These are phyloP conservation scores for Hyphodiscus sp. DNA, from an alignment of 2,329 filamentous ascomycete species.

Conservation along the genomic window DNA sequence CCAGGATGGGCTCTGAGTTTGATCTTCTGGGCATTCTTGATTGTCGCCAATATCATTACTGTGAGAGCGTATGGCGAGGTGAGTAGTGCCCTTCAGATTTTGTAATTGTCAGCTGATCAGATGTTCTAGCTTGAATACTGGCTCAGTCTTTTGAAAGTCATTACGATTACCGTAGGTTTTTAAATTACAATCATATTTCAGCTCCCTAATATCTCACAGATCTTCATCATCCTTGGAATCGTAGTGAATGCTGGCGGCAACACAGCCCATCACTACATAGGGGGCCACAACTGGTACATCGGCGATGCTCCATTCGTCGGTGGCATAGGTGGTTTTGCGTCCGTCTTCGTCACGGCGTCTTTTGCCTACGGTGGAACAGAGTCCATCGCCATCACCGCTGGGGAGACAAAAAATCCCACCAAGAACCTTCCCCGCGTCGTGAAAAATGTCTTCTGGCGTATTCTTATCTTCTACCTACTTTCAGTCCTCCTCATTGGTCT, in stretches of 20 bases:
- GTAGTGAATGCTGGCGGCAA: conserved; percentile 54
- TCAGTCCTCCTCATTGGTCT: conserved; percentile 50
- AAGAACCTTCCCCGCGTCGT: conserved; percentile 56
- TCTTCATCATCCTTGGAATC: conserved; percentile 59
- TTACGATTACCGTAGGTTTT: conserved; percentile 41
- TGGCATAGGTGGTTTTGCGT: conserved; percentile 59
- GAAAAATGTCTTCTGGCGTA: conserved; percentile 59
- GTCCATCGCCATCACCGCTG: conserved; percentile 59
- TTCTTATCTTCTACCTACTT: conserved; percentile 39
- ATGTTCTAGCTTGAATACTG: conserved; percentile 44
- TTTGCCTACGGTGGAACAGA: conserved; percentile 60
- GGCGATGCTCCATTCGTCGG: conserved; percentile 58
- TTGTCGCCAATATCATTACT: conserved; percentile 45
- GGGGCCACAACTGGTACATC: conserved; percentile 50
- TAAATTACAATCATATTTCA: not conserved
- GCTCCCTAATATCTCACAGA: conserved; percentile 25
- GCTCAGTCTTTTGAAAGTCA: conserved; percentile 48
- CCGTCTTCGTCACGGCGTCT: conserved; percentile 54
- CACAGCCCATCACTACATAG: conserved; percentile 46
- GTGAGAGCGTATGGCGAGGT: conserved; percentile 50
- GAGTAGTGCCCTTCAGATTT: conserved; percentile 2
- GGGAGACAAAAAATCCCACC: conserved; percentile 57
- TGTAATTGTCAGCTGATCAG: not conserved
- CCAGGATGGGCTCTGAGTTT: conserved; percentile 57
- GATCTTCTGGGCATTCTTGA: conserved; percentile 52